Conservation (phyloP, 148 eudicot genomes). For the Cornus kousa region DNA sequence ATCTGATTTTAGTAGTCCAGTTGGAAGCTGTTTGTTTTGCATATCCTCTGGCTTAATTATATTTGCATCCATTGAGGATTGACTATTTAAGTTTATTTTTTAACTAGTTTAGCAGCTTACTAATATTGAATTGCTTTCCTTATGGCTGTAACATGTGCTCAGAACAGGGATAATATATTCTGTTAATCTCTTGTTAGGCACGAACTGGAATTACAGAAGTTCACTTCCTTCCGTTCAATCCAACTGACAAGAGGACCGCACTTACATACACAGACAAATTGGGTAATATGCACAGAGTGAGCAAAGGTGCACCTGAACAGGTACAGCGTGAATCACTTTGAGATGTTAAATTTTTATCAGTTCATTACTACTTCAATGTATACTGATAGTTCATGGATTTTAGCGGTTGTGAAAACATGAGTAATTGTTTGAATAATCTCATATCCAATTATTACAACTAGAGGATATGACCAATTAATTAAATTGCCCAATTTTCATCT, state of each 20-base stretch:
- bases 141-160: background rate
- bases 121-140: background rate
- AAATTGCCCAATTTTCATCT: background rate
- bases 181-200: slow-evolving; percentile 34
- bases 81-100: background rate
- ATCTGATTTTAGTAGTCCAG: background rate
- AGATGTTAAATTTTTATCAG: background rate
- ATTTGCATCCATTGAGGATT: background rate
- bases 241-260: slow-evolving; percentile 80
- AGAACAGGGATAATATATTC: background rate
- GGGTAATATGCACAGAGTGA: slow-evolving; percentile 74
- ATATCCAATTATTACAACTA: background rate
- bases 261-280: slow-evolving; percentile 55
- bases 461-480: background rate
- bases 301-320: slow-evolving; percentile 96
- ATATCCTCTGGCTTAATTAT: background rate
- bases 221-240: slow-evolving; percentile 88
- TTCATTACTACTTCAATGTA: background rate
- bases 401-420: background rate
- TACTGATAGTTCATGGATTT: background rate
- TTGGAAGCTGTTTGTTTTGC: background rate
- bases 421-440: background rate
- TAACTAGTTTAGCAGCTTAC: background rate
- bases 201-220: slow-evolving; percentile 69
- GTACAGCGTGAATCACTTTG: slow-evolving; percentile 22